Evolutionary conservation across 345 rosid species (phyloP), one percentile per base, ranked within the genome.

Genomic region (Orychophragmus violaceus): DNA sequence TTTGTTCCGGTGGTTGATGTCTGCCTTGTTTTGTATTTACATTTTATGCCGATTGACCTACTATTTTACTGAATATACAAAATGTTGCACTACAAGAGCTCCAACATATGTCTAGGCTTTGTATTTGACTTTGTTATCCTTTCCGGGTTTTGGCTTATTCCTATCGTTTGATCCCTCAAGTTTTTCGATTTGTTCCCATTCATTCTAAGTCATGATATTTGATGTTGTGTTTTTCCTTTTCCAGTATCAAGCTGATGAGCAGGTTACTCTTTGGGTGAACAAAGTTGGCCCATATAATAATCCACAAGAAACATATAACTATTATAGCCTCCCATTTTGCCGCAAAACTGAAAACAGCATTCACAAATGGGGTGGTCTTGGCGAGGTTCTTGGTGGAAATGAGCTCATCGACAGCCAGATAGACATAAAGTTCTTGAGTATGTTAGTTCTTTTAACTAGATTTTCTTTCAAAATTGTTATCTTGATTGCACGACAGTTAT

Each of bases 321-420:
- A 92, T 74, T 87, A 87, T 81, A 84, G 90, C 78, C 96, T 92
- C 70, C 96, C 98, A 8, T 92, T 85, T 80, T 92, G 98, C 71
- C 87, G 74, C 49, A 77, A 74, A 23, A 49, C 81, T 70, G 76
- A 60, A 17, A 81, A 74, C 78, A 58, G 30, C 54, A 10, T 61
- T 69, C 98, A 91, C 81, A 91, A 91, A 76, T 91, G 96, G 98
- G 98, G 92, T 77, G 98, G 96, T 46, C 96, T 91, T 71, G 98
- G 96, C 62, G 98, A 91, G 80, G 98, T 89, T 74, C 84, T 91
- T 11, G 98, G 98, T 73, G 98, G 98, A 73, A 92, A 92, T 74
- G 98, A 92, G 74, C 98, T 92, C 66, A 89, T 92, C 55, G 98
- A 89, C 73, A 89, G 98, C 79, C 82, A 81, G 79, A 80, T 89